Evolutionary conservation across 176 grass and related monocot genomes (phyloP).

Genomic region (Oryza punctata): DNA sequence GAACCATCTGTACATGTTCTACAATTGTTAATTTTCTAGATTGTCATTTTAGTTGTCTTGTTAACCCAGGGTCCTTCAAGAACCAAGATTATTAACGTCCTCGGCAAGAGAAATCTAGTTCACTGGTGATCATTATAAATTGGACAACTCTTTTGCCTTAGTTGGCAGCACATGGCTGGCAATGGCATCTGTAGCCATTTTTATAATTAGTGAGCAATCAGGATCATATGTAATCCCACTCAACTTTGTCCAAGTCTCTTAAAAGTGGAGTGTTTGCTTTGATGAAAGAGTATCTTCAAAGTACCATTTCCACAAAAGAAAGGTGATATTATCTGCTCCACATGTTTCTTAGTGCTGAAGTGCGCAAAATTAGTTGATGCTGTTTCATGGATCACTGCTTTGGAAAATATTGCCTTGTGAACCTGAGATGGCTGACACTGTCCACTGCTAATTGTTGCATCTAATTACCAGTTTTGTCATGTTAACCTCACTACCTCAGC

Average conservation of each 20-base stretch:
- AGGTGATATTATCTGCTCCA: neutral
- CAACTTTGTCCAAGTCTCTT: neutral
- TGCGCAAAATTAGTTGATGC: neutral
- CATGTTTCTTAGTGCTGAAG: neutral
- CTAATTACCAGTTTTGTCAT: neutral
- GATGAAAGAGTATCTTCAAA: constrained; percentile 11
- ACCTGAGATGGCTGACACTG: neutral
- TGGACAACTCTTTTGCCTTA: neutral
- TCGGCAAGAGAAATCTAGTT: neutral
- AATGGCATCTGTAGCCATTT: neutral
- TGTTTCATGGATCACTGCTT: neutral
- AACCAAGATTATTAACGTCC: constrained; percentile 6
- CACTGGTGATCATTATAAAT: neutral
- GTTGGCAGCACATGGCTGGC: neutral
- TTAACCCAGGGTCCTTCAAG: neutral
- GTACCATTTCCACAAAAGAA: neutral
- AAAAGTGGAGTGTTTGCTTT: neutral
- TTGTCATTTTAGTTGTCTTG: neutral
- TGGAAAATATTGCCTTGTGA: neutral
- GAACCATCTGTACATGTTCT: neutral
- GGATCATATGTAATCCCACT: neutral
- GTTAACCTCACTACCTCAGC: neutral
- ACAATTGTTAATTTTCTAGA: neutral
- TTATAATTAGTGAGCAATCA: constrained; percentile 2
- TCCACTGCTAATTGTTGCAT: neutral